These are phyloP conservation scores for Baudoinia panamericana DNA, from an alignment of 495 filamentous ascomycete species.

Conservation along the genomic window DNA sequence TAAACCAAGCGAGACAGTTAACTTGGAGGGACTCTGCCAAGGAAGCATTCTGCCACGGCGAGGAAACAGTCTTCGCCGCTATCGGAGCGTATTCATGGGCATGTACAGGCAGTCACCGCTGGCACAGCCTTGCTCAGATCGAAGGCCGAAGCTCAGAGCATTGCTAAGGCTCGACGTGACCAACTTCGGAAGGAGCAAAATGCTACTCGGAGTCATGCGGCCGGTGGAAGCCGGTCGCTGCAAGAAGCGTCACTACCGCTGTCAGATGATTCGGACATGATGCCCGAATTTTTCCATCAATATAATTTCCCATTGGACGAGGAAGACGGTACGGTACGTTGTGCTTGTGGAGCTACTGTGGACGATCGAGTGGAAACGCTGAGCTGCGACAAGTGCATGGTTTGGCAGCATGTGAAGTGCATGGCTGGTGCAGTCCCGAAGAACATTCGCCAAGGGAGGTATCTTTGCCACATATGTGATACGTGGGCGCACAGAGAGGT, in stretches of 20 bases:
- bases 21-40: too few species aligned
- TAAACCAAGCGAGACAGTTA: too few species aligned
- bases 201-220: too few species aligned
- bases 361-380: slow-evolving; percentile 13
- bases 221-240: too few species aligned
- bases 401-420: slow-evolving; percentile 17
- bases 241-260: too few species aligned
- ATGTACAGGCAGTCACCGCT: slow-evolving; percentile 5
- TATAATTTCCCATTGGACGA: slow-evolving; percentile 2
- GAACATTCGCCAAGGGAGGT: slow-evolving; percentile 1
- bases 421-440: slow-evolving; percentile 9
- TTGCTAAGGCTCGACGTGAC: background rate
- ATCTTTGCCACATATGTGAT: slow-evolving; percentile 15
- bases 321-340: slow-evolving; percentile 4
- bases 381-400: slow-evolving; percentile 8
- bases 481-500: slow-evolving; percentile 9
- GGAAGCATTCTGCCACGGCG: too few species aligned
- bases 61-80: too few species aligned
- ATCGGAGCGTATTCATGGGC: too few species aligned
- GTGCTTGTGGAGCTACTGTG: slow-evolving; percentile 4
- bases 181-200: background rate
- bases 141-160: slow-evolving; percentile 1
- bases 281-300: slow-evolving; percentile 11
- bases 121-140: slow-evolving; percentile 10
- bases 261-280: slow-evolving; percentile 11